Evolutionary conservation across 2,329 filamentous ascomycete species (phyloP).

Genomic region (Allantophomopsis cytisporea): DNA sequence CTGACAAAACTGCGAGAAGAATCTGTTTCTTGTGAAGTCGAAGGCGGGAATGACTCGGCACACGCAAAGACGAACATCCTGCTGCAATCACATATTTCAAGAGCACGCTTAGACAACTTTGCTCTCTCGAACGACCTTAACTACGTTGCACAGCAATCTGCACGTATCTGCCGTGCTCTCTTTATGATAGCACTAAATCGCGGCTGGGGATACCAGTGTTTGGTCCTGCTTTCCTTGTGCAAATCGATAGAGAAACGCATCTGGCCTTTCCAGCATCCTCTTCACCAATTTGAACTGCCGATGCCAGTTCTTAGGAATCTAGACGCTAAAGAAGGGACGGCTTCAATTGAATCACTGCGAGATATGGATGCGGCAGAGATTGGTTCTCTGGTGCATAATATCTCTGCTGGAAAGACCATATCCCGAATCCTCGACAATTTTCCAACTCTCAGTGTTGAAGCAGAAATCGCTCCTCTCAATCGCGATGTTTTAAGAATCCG

Average conservation of each 20-base stretch:
- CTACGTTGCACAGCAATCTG: conserved; percentile 91
- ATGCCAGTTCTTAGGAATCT: conserved; percentile 72
- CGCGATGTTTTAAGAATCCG: conserved; percentile 88
- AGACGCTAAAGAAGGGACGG: conserved; percentile 61
- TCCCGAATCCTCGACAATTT: conserved; percentile 77
- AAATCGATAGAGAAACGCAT: conserved; percentile 95
- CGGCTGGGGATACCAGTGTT: conserved; percentile 89
- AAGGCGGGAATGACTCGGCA: conserved; percentile 53
- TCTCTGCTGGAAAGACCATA: conserved; percentile 72
- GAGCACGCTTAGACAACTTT: conserved; percentile 81
- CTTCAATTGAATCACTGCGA: conserved; percentile 68
- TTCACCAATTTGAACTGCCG: conserved; percentile 88
- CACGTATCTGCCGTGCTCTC: conserved; percentile 82
- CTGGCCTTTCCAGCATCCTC: conserved; percentile 89
- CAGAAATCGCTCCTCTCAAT: conserved; percentile 90
- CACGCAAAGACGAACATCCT: conserved; percentile 94
- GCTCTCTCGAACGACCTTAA: conserved; percentile 82
- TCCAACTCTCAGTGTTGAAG: conserved; percentile 79
- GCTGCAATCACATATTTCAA: conserved; percentile 86
- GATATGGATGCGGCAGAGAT: conserved; percentile 94
- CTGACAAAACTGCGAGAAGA: conserved; percentile 61
- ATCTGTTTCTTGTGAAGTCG: conserved; percentile 61
- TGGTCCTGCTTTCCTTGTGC: conserved; percentile 79
- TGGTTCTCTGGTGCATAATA: conserved; percentile 81
- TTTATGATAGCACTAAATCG: conserved; percentile 97